Conservation (phyloP, 192 early-diverging fungal genomes). For the Linnemannia hyalina region DNA sequence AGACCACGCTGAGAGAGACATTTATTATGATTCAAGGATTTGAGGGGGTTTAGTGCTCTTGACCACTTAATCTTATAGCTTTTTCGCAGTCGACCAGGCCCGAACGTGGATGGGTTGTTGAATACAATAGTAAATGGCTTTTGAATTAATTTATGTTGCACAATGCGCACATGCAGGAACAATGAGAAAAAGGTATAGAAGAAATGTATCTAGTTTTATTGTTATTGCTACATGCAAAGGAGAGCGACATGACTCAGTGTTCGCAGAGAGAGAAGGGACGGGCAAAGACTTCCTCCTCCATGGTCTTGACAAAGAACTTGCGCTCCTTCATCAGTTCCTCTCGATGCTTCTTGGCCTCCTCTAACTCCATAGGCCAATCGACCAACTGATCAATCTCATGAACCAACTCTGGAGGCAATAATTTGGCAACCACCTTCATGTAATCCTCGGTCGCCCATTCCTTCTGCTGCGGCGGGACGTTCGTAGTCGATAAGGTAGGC, state of each 20-base stretch:
- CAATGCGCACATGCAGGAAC: no score
- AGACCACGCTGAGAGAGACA: neutral
- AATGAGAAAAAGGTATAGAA: no score
- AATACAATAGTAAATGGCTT: no score
- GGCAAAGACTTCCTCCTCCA: conserved; percentile 21
- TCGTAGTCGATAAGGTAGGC: conserved; percentile 64
- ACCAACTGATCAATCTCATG: conserved; percentile 9
- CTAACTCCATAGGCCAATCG: conserved; percentile 21
- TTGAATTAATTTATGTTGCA: no score
- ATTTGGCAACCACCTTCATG: neutral
- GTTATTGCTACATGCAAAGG: no score
- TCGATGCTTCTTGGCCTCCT: conserved; percentile 25
- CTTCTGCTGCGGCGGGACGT: conserved; percentile 77
- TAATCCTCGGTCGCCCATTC: conserved; percentile 28
- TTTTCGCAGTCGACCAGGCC: neutral
- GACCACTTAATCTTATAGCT: neutral
- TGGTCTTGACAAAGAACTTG: conserved; percentile 22
- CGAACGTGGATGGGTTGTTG: neutral
- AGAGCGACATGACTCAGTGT: neutral
- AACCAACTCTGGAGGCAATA: conserved; percentile 23
- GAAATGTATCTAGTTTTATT: no score
- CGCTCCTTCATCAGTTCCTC: conserved; percentile 35
- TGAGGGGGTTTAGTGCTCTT: neutral
- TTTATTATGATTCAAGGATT: neutral
- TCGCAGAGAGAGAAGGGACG: conserved; percentile 30